Percentiles rank a stretch among this genome's conserved stretches.
Conservation (phyloP, 345 rosid genomes). For the Citrus australasica region DNA sequence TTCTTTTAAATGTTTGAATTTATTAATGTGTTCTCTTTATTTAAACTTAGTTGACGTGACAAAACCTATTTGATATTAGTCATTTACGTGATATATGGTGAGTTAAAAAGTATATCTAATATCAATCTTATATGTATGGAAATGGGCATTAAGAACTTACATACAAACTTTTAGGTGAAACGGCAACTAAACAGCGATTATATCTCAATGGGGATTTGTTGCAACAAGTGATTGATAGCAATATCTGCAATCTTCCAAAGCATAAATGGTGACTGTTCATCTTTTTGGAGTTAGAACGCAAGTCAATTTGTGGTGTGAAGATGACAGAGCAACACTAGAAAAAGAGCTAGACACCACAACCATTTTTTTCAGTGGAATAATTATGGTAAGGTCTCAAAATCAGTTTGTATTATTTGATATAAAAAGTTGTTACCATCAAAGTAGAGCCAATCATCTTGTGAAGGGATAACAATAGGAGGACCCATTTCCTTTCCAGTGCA, state of each 20-base stretch:
- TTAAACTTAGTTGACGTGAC: neutral
- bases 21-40: neutral
- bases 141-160: too few species aligned
- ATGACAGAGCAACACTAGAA: slow-evolving; percentile 43
- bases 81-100: too few species aligned
- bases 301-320: slow-evolving; percentile 29
- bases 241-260: slow-evolving; percentile 20
- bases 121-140: too few species aligned
- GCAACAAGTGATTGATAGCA: slow-evolving; percentile 10
- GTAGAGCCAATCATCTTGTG: slow-evolving; percentile 8
- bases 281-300: slow-evolving; percentile 22
- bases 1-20: too few species aligned
- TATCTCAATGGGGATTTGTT: neutral
- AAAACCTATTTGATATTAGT: too few species aligned
- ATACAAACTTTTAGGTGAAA: neutral
- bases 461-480: neutral
- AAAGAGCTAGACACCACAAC: slow-evolving; percentile 32
- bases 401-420: slow-evolving; percentile 18
- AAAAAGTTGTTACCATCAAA: slow-evolving; percentile 21
- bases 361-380: neutral
- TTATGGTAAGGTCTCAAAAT: slow-evolving; percentile 34
- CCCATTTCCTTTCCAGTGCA: neutral
- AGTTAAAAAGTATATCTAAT: too few species aligned
- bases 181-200: neutral
- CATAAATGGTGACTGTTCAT: slow-evolving; percentile 30